A percentile compares a stretch with the other conserved stretches of the same genome.
Conservation (phyloP, 2,329 filamentous ascomycete genomes). For the Chaetomium sp. region DNA sequence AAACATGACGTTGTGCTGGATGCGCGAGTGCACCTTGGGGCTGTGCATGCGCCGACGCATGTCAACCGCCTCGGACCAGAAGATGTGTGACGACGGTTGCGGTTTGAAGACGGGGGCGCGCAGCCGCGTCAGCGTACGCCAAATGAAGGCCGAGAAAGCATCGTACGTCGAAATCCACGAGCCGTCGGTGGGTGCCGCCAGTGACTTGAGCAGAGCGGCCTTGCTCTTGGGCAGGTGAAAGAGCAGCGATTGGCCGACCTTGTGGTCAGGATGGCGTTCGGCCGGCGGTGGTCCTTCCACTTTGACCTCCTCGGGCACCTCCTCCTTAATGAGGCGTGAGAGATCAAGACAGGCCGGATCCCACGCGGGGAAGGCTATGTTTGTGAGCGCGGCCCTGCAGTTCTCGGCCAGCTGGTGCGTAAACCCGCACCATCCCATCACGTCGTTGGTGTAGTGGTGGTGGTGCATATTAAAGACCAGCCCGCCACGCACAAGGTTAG, state of each 20-base stretch:
- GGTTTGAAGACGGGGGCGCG: slow-evolving; percentile 42
- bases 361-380: slow-evolving; percentile 40
- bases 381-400: slow-evolving; percentile 41
- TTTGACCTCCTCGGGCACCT: slow-evolving; percentile 36
- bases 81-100: slow-evolving; percentile 35
- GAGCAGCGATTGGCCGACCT: slow-evolving; percentile 37
- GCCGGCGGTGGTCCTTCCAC: slow-evolving; percentile 42
- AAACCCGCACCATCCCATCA: slow-evolving; percentile 46
- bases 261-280: slow-evolving; percentile 30
- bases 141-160: slow-evolving; percentile 46
- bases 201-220: slow-evolving; percentile 44
- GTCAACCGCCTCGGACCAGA: slow-evolving; percentile 45
- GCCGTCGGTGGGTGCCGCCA: slow-evolving; percentile 41
- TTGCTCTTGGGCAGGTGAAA: slow-evolving; percentile 51
- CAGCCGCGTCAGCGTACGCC: slow-evolving; percentile 43
- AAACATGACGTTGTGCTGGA: slow-evolving; percentile 44
- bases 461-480: slow-evolving; percentile 47
- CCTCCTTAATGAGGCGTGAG: slow-evolving; percentile 40
- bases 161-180: slow-evolving; percentile 51
- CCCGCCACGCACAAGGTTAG: slow-evolving; percentile 47
- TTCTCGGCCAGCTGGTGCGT: slow-evolving; percentile 48
- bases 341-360: slow-evolving; percentile 42
- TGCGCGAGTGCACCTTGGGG: slow-evolving; percentile 40
- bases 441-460: slow-evolving; percentile 48
- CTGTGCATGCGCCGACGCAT: slow-evolving; percentile 44